Evolutionary conservation across 495 filamentous ascomycete species (phyloP).

Genomic region (Pseudevernia furfuracea): DNA sequence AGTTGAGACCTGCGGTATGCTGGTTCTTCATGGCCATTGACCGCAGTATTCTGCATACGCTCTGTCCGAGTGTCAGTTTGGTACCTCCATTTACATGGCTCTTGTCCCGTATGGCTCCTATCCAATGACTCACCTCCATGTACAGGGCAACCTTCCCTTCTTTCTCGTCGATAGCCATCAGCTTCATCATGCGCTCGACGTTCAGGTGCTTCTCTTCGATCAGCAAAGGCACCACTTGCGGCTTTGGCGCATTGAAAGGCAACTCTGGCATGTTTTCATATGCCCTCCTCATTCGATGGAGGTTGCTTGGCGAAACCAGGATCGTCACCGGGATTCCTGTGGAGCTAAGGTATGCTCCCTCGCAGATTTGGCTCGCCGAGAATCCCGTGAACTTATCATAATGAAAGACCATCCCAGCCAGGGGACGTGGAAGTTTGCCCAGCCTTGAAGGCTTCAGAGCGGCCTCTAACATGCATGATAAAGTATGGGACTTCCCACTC

Average conservation of each 20-base stretch:
- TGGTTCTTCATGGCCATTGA: slow-evolving; percentile 45
- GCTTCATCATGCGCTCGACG: slow-evolving; percentile 54
- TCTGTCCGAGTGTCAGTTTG: slow-evolving; percentile 25
- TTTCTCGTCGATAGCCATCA: slow-evolving; percentile 55
- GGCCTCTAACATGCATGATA: slow-evolving; percentile 64
- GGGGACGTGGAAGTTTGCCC: slow-evolving; percentile 39
- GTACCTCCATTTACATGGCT: not conserved
- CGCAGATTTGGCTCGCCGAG: slow-evolving; percentile 50
- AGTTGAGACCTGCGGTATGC: slow-evolving; percentile 40
- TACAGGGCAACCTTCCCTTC: slow-evolving; percentile 50
- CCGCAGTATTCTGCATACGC: slow-evolving; percentile 44
- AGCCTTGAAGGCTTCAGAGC: slow-evolving; percentile 42
- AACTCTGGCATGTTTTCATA: slow-evolving; percentile 31
- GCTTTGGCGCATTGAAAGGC: slow-evolving; percentile 21
- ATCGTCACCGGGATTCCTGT: slow-evolving; percentile 50
- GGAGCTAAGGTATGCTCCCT: slow-evolving; percentile 59
- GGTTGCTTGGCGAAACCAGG: slow-evolving; percentile 56
- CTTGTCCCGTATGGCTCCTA: no score
- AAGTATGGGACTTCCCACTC: slow-evolving; percentile 66
- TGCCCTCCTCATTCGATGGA: slow-evolving; percentile 37
- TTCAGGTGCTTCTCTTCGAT: slow-evolving; percentile 55
- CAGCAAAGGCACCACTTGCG: slow-evolving; percentile 43
- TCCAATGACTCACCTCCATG: slow-evolving; percentile 38
- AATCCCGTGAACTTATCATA: slow-evolving; percentile 56
- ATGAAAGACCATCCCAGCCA: slow-evolving; percentile 62